phyloP scores from a whole-genome alignment of 768 basidiomycete species.

The Kwoniella heveanensis region DNA sequence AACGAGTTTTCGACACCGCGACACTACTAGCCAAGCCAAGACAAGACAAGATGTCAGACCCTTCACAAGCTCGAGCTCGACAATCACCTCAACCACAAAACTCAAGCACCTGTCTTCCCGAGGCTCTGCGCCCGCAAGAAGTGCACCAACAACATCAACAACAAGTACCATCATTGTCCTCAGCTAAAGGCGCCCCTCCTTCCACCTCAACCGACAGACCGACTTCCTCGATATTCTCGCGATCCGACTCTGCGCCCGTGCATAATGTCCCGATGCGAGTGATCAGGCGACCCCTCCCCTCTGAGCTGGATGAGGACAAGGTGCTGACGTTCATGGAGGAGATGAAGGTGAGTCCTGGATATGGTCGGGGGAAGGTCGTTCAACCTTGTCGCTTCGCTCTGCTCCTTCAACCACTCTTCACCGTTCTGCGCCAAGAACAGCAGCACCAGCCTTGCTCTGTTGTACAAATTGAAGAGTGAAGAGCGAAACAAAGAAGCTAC shows the following conservation, averaged over 20 bases:
- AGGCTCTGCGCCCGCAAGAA: not conserved
- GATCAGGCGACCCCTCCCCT: slow-evolving; percentile 54
- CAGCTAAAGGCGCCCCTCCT: too few species aligned
- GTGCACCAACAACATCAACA: not conserved
- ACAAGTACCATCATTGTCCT: not conserved
- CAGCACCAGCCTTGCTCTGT: too few species aligned
- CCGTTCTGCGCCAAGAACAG: too few species aligned
- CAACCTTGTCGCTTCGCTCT: too few species aligned
- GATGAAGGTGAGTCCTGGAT: slow-evolving; percentile 52
- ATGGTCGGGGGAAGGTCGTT: too few species aligned
- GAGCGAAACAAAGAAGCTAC: too few species aligned
- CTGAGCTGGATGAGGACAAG: slow-evolving; percentile 54
- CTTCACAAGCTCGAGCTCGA: too few species aligned
- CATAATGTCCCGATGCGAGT: slow-evolving; percentile 54
- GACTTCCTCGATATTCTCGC: slow-evolving; percentile 36
- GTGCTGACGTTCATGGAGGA: slow-evolving; percentile 55
- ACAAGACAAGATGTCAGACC: too few species aligned
- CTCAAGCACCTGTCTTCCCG: not conserved
- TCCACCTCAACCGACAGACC: slow-evolving; percentile 13
- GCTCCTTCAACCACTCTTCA: too few species aligned
- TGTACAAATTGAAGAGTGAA: too few species aligned
- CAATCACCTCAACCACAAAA: not conserved
- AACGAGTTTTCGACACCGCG: too few species aligned
- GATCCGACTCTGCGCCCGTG: slow-evolving; percentile 27
- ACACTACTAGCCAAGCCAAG: too few species aligned